Evolutionary conservation across 2,329 filamentous ascomycete species (phyloP), one percentile per base, ranked within the genome.

Genomic region (Blastomyces silverae): DNA sequence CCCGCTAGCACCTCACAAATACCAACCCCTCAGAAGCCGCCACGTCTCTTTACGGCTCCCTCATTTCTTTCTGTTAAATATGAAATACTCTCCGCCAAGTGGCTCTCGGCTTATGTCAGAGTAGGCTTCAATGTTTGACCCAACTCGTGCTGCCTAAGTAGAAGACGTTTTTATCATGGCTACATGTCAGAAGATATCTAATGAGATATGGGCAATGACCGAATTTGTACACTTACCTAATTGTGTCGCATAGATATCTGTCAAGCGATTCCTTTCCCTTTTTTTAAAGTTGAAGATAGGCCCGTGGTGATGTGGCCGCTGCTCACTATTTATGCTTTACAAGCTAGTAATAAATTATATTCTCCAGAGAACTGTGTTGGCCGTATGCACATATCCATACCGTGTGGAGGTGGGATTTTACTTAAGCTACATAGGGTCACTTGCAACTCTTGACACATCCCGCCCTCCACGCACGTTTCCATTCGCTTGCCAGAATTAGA

Each of bases 201-300:
- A 57, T 39, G n/a, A 22, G 8, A 22, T 37, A 57, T 57, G 10
- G n/a, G 15, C 31, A 57, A 57, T n/a, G 55, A 22, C 34, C 20
- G n/a, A 39, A 20, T 57, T 57, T 57, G 34, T 57, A 57, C 22
- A 57, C 55, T 28, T 57, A 57, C 20, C 11, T 39, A 5, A 22
- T n/a, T 39, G 28, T 57, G 37, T 39, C 34, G 31, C 55, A 57
- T 57, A n/a, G 6, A n/a, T 57, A 34, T 39, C 55, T 57, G 17
- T 39, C 17, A 39, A 13, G 37, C 37, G 37, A 39, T 34, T 57
- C 3, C 11, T 57, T n/a, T 22, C 31, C 1, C 1, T 57, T 39
- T 11, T n/a, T 39, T 11, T n/a, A 4, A 31, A 57, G 53, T 13
- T 57, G 11, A 20, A 1, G 17, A 39, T 5, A 8, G 55, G 6